Evolutionary conservation across 176 grass and related monocot species (phyloP).

Genomic region (Hyparrhenia diplandra): DNA sequence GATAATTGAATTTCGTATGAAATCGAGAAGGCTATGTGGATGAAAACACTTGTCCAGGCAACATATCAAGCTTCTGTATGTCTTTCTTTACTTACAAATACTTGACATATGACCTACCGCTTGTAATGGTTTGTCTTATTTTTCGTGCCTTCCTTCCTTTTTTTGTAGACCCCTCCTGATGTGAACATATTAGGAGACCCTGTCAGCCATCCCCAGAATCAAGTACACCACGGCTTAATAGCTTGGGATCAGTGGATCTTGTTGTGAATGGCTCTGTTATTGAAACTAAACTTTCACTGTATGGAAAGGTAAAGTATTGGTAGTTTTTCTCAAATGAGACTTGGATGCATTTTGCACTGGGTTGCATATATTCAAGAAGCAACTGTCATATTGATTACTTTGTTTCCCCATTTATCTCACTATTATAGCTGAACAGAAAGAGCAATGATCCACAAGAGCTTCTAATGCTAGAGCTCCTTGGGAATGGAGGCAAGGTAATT

Average conservation of each 20-base stretch:
- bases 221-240: slow-evolving; percentile 54
- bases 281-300: slow-evolving; percentile 81
- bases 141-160: slow-evolving; percentile 14
- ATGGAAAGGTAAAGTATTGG: slow-evolving; percentile 68
- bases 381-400: background rate
- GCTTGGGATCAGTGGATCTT: slow-evolving; percentile 77
- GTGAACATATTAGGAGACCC: slow-evolving; percentile 74
- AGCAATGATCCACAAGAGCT: slow-evolving; percentile 56
- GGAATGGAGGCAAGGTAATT: slow-evolving; percentile 83
- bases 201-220: slow-evolving; percentile 46
- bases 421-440: slow-evolving; percentile 70
- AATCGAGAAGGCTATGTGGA: slow-evolving; percentile 73
- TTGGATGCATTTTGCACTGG: background rate
- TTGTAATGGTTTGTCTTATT: slow-evolving; percentile 8
- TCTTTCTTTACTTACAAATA: slow-evolving; percentile 27
- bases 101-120: background rate
- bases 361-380: background rate
- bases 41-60: slow-evolving; percentile 78
- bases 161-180: slow-evolving; percentile 65
- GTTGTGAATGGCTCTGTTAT: slow-evolving; percentile 88
- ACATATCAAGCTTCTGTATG: slow-evolving; percentile 95
- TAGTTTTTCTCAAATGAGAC: background rate
- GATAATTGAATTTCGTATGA: slow-evolving; percentile 74
- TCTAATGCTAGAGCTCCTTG: slow-evolving; percentile 76
- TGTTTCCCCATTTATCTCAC: slow-evolving; percentile 11